Percentiles rank a stretch among this genome's conserved stretches.
Conservation (phyloP, 2,329 filamentous ascomycete species). For the Aspergillus terreus region DNA sequence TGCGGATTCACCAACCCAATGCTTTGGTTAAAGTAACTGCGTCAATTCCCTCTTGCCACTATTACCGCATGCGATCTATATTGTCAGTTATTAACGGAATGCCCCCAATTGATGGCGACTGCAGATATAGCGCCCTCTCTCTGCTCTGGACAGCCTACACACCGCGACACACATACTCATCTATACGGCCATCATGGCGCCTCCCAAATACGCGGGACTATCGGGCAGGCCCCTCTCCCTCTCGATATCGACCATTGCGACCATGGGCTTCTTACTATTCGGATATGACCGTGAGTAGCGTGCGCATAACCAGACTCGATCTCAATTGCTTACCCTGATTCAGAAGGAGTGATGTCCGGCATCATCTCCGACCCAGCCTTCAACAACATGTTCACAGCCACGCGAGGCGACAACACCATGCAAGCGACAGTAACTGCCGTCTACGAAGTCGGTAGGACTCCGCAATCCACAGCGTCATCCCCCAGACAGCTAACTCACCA, state of each 20-base stretch:
- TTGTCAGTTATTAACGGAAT: too few relatives aligned
- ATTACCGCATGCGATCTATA: too few relatives aligned
- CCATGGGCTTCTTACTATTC: constrained; percentile 59
- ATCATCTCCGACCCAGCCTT: constrained; percentile 11
- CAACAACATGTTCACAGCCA: constrained; percentile 11
- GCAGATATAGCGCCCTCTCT: background rate
- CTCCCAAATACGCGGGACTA: constrained; percentile 54
- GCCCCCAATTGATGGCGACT: too few relatives aligned
- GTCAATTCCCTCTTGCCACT: too few relatives aligned
- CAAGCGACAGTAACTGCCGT: constrained; percentile 12
- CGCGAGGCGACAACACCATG: constrained; percentile 7
- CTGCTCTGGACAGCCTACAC: background rate
- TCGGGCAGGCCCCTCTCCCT: constrained; percentile 55
- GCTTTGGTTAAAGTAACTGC: too few relatives aligned
- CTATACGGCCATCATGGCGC: constrained; percentile 41
- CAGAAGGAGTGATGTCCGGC: constrained; percentile 12
- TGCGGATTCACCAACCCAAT: too few relatives aligned
- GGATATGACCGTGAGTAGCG: constrained; percentile 50
- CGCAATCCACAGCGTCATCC: background rate
- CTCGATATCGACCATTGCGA: constrained; percentile 58
- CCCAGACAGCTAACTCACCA: background rate
- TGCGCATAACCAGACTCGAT: background rate
- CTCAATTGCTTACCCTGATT: background rate
- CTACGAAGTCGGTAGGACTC: constrained; percentile 9
- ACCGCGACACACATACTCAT: background rate